Evolutionary conservation across 352 stramenopile genomes (phyloP).

Genomic region (Blastocystis sp.): DNA sequence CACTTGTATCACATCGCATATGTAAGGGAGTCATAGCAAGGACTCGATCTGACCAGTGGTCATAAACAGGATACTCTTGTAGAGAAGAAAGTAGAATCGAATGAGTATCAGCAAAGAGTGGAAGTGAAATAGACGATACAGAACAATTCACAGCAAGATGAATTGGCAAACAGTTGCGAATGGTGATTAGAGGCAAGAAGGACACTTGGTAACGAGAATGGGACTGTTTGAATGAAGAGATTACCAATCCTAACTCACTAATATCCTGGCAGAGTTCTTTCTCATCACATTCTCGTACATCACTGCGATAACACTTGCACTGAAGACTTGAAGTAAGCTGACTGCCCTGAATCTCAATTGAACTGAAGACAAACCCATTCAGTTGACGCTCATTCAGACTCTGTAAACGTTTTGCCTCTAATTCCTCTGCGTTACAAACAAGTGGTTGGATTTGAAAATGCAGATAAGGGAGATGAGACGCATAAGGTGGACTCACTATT

Average conservation of each 20-base stretch:
- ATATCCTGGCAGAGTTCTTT: not conserved
- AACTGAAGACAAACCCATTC: slow-evolving; percentile 1
- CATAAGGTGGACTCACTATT: not conserved
- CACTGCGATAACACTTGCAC: not conserved
- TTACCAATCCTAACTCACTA: not conserved
- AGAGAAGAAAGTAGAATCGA: not conserved
- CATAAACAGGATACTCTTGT: not conserved
- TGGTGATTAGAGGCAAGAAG: not conserved
- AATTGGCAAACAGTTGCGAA: slow-evolving; percentile 3
- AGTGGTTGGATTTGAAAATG: slow-evolving; percentile 6
- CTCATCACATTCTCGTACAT: slow-evolving; percentile 34
- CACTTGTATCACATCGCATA: not conserved
- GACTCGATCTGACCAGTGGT: not conserved
- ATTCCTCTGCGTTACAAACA: not conserved
- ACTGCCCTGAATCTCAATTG: not conserved
- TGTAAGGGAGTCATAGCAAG: not conserved
- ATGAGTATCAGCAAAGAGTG: not conserved
- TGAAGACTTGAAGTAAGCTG: not conserved
- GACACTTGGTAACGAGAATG: not conserved
- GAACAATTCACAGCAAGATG: not conserved
- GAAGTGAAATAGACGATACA: not conserved
- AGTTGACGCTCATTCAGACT: not conserved
- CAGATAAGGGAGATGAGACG: not conserved
- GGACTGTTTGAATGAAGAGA: not conserved
- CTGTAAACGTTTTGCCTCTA: not conserved